These are phyloP conservation scores for Aquilaria agallochum DNA, from an alignment of 441 rosid species.

Conservation along the genomic window DNA sequence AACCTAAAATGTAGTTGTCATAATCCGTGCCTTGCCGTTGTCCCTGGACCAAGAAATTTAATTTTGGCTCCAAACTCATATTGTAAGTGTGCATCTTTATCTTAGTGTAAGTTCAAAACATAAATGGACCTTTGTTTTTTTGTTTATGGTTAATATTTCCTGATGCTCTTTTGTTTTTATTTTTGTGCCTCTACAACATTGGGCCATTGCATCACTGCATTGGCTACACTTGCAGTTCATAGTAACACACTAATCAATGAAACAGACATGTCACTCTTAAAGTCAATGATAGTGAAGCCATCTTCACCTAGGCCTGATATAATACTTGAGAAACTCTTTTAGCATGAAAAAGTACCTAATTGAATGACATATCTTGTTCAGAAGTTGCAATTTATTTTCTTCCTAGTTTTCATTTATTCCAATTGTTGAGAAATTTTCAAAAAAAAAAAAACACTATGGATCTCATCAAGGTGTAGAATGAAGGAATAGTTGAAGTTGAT, in stretches of 20 bases:
- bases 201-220: slow-evolving; percentile 61
- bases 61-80: too few relatives aligned
- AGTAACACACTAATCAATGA: slow-evolving; percentile 40
- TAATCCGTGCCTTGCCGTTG: too few relatives aligned
- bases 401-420: background rate
- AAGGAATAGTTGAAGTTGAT: slow-evolving; percentile 95
- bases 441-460: slow-evolving; percentile 68
- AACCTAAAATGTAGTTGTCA: too few relatives aligned
- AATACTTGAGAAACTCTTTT: slow-evolving; percentile 71
- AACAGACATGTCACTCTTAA: slow-evolving; percentile 40
- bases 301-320: slow-evolving; percentile 42
- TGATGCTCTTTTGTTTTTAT: slow-evolving; percentile 30
- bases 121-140: background rate
- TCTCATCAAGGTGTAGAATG: slow-evolving; percentile 86
- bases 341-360: slow-evolving; percentile 67
- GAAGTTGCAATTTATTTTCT: slow-evolving; percentile 10
- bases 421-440: slow-evolving; percentile 35
- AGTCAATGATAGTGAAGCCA: slow-evolving; percentile 72
- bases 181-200: slow-evolving; percentile 38
- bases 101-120: too few relatives aligned
- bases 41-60: too few relatives aligned
- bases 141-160: slow-evolving; percentile 15
- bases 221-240: slow-evolving; percentile 20
- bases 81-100: too few relatives aligned
- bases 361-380: slow-evolving; percentile 15